Evolutionary conservation across 2,329 filamentous ascomycete genomes (phyloP).

Genomic region (Ascochyta clinopodiicola): DNA sequence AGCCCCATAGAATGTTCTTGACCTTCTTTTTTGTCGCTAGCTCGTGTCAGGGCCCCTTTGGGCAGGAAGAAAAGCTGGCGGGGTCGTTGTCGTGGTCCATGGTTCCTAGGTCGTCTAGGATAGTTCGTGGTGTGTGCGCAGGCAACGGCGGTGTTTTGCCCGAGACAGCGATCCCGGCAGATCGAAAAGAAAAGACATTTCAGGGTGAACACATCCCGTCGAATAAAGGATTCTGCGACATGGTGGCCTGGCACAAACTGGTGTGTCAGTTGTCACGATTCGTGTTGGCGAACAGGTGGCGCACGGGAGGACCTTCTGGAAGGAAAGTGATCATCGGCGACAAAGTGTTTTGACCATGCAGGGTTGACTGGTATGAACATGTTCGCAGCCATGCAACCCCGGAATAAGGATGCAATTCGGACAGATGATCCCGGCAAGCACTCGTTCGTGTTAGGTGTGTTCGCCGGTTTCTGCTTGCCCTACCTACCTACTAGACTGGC

Average conservation of each 20-base stretch:
- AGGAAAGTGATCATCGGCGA: conserved; percentile 25
- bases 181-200: conserved; percentile 23
- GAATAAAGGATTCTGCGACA: conserved; percentile 7
- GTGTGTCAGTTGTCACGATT: conserved; percentile 24
- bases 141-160: conserved; percentile 25
- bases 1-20: conserved; percentile 22
- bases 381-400: conserved; percentile 34
- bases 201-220: conserved; percentile 12
- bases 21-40: conserved; percentile 23
- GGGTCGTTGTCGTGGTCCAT: conserved; percentile 19
- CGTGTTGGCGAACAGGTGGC: conserved; percentile 32
- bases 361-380: conserved; percentile 32
- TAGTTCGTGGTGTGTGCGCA: conserved; percentile 23
- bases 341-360: conserved; percentile 11
- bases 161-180: conserved; percentile 30
- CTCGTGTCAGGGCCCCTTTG: conserved; percentile 18
- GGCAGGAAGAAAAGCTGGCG: conserved; percentile 15
- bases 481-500: conserved; percentile 6
- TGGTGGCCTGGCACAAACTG: conserved; percentile 9
- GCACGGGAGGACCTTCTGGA: conserved; percentile 33
- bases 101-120: conserved; percentile 21
- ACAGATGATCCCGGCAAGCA: conserved; percentile 3
- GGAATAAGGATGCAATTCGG: conserved; percentile 18
- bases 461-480: conserved; percentile 20
- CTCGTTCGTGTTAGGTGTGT: conserved; percentile 23